Evolutionary conservation across 225 moss, liverwort and hornwort genomes (phyloP), one percentile per base, ranked within the genome.

Genomic region (Climacium dendroides): DNA sequence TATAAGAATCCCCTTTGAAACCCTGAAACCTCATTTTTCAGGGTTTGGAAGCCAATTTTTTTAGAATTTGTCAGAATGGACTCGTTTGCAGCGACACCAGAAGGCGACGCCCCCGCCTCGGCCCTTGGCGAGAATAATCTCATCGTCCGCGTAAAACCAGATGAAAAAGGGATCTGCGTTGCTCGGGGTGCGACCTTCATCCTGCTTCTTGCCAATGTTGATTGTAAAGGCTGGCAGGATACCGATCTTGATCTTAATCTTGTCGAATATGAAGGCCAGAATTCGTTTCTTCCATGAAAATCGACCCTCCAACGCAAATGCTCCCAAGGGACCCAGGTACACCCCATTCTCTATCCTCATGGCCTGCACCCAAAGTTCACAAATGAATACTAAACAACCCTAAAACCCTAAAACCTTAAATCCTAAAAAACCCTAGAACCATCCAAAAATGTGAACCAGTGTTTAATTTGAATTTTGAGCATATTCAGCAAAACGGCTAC

Each of bases 81-180:
- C 90, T 19, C 91, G 87, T 60, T 90, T 88, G 88, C 99, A 99
- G 73, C 97, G 94, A 82, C 96, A 96, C 99, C 97, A 99, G 66
- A 50, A 94, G 11, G 99, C 97, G 23, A 92, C 87, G 18, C 99
- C 99, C 3, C 97, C 96, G 34, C 93, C 90, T 90, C 88, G 90
- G 10, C 99, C 99, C 82, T 92, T 96, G 55, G 93, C 93, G 30
- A 97, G 97, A 18, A 91, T 55, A 16, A 99, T 95, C 85, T 99
- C 99, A 30, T 99, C 96, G 61, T 99, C 96, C 10, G 95, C 97
- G 66, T 99, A 99, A 39, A 78, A 90, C 91, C 92, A 96, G 58
- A 99, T 93, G 84, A 97, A 97, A 59, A 97, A 97, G 5, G 99
- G 86, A 53, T 94, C 95, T 24, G 79, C 54, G 52, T 96, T 96